phyloP scores from a whole-genome alignment of 2,329 filamentous ascomycete genomes.

The Cladophialophora carrionii region DNA sequence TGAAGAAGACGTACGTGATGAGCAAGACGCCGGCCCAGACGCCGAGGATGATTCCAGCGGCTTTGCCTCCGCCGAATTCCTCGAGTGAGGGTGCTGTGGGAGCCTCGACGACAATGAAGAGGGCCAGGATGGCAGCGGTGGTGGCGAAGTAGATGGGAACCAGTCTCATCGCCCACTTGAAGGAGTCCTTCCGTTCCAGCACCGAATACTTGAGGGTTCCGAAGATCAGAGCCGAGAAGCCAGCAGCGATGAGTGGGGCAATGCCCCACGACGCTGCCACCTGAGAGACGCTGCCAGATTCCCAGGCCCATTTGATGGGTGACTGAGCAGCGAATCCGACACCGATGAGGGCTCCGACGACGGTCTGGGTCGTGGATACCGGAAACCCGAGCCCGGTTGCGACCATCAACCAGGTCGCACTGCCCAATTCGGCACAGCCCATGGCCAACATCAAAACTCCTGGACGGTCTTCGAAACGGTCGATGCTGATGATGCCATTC shows the following conservation, averaged over 20 bases:
- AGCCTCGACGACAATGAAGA: slow-evolving; percentile 62
- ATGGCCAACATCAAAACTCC: slow-evolving; percentile 48
- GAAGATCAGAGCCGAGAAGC: slow-evolving; percentile 56
- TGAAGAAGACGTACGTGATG: slow-evolving; percentile 44
- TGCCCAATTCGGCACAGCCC: slow-evolving; percentile 45
- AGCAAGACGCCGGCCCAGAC: slow-evolving; percentile 43
- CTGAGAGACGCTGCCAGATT: slow-evolving; percentile 51
- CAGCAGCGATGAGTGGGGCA: slow-evolving; percentile 54
- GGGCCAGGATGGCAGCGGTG: slow-evolving; percentile 54
- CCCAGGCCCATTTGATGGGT: slow-evolving; percentile 50
- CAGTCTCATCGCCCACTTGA: slow-evolving; percentile 55
- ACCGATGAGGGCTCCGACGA: slow-evolving; percentile 46
- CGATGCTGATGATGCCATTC: slow-evolving; percentile 49
- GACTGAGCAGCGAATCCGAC: slow-evolving; percentile 43
- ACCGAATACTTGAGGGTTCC: slow-evolving; percentile 55
- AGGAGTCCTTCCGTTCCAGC: slow-evolving; percentile 54
- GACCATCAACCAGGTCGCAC: slow-evolving; percentile 45
- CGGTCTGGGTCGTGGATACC: slow-evolving; percentile 50
- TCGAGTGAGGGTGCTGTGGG: slow-evolving; percentile 42
- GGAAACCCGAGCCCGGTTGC: slow-evolving; percentile 46
- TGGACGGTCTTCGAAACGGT: slow-evolving; percentile 44
- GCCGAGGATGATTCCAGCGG: slow-evolving; percentile 42
- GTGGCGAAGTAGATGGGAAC: slow-evolving; percentile 56
- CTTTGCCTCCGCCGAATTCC: slow-evolving; percentile 41
- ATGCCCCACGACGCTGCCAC: slow-evolving; percentile 56